A percentile compares a stretch with the other conserved stretches of the same genome.
Conservation (phyloP, 352 stramenopile species). For the Phytophthora vignae region DNA sequence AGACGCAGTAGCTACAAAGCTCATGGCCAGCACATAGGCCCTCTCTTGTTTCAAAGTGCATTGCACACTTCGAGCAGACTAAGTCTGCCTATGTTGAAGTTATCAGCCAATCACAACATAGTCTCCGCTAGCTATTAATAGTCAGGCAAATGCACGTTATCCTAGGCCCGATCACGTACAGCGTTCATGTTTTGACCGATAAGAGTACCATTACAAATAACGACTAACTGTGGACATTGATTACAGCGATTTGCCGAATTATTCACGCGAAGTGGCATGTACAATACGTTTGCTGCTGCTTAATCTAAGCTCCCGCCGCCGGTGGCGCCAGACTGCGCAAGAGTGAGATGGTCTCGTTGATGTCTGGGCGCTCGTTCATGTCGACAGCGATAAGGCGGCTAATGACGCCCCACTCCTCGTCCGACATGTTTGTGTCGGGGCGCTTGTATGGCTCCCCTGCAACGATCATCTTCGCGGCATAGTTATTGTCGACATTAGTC, state of each 20-base stretch:
- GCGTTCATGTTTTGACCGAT: too few relatives aligned
- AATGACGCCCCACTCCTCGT: constrained; percentile 19
- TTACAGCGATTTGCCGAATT: too few relatives aligned
- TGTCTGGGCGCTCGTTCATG: background rate
- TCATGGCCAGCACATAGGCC: too few relatives aligned
- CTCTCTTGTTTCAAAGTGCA: too few relatives aligned
- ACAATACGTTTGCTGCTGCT: too few relatives aligned
- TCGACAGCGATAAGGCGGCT: constrained; percentile 1
- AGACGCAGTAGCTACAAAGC: too few relatives aligned
- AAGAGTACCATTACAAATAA: too few relatives aligned
- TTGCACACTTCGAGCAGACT: background rate
- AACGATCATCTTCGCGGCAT: constrained; percentile 7
- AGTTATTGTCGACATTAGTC: background rate
- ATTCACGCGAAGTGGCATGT: too few relatives aligned
- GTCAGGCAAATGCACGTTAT: too few relatives aligned
- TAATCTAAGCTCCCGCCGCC: background rate
- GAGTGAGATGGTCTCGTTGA: background rate
- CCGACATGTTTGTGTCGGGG: constrained; percentile 5
- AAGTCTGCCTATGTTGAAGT: background rate
- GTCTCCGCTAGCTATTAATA: too few relatives aligned
- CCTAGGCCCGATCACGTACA: too few relatives aligned
- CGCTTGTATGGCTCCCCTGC: background rate
- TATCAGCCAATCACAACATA: background rate
- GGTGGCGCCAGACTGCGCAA: background rate
- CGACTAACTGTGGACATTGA: too few relatives aligned